Conservation (phyloP, 73 alveolate species). For the Symbiodinium natans region DNA sequence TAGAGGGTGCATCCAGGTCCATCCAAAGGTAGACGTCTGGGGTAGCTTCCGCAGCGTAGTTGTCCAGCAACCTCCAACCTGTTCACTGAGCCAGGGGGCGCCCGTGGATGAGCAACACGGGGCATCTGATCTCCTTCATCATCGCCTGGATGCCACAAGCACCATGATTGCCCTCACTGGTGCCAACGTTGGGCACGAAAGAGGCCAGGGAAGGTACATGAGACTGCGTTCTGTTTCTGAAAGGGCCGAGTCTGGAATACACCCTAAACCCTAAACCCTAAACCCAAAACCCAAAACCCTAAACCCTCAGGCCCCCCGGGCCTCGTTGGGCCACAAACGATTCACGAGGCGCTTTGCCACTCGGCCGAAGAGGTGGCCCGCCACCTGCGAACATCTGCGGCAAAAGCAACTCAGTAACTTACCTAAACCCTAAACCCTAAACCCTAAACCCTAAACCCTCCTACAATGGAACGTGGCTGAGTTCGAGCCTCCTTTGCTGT, state of each 20-base stretch:
- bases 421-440: no score
- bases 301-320: background rate
- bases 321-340: constrained; percentile 90
- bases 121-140: constrained; percentile 75
- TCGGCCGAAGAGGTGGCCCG: constrained; percentile 75
- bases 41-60: no score
- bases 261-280: no score
- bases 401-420: no score
- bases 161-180: background rate
- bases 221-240: background rate
- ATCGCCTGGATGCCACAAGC: constrained; percentile 38
- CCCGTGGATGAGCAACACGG: constrained; percentile 84
- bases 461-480: no score
- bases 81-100: constrained; percentile 2
- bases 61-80: background rate
- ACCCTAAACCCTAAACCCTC: no score
- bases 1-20: no score
- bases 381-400: constrained; percentile 23
- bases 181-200: no score
- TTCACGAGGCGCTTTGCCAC: constrained; percentile 83
- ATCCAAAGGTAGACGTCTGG: no score
- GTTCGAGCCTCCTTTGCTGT: no score
- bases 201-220: background rate
- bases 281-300: no score
- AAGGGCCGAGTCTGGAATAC: no score